Evolutionary conservation across 1,139 yeast species (phyloP), one percentile per base, ranked within the genome.

Genomic region (Zygoascus hellenicus): DNA sequence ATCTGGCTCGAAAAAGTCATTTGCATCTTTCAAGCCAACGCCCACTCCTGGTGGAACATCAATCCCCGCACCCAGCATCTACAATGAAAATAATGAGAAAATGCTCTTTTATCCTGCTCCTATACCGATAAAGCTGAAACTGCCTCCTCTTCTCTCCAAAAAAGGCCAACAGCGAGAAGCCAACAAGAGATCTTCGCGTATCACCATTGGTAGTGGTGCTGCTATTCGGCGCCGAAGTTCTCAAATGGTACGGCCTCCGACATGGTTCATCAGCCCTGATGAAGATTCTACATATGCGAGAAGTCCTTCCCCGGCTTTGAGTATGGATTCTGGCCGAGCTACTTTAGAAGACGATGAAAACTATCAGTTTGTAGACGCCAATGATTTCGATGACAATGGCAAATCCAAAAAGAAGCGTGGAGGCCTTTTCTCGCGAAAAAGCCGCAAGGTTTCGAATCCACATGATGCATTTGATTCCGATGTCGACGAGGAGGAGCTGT

Each of bases 71-170:
- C 14, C 43, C 29, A 32, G 13, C 15, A 32, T 41, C 32, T 19
- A 19, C 29, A 22, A 26, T 30, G 32, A 16, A 10, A 33, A 42
- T 43, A 47, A 49, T 29, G 57, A 54, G 32, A 46, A 45, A 10
- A 32, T 46, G 42, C 54, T 57, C 1, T 60, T 50, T 45, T 66
- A 66, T 40, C 69, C 69, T 1, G 67, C 68, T 1, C 68, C 68
- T 10, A 57, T 65, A 14, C 69, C 69, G 3, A 52, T 54, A 13
- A 57, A 56, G 46, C 53, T 54, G 33, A 54, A 49, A 16, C 52
- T 54, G 30, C 60, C 58, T 16, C 64, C 60, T 13, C 49, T 57
- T 26, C 49, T 54, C 42, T 58, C 61, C 10, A 54, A 51, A 31
- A 56, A 52, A 43, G 45, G 42, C 46, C 2, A 43, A n/a, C 38